These are phyloP conservation scores for Aspergillus nanangensis DNA, from an alignment of 495 filamentous ascomycete species.

Conservation along the genomic window DNA sequence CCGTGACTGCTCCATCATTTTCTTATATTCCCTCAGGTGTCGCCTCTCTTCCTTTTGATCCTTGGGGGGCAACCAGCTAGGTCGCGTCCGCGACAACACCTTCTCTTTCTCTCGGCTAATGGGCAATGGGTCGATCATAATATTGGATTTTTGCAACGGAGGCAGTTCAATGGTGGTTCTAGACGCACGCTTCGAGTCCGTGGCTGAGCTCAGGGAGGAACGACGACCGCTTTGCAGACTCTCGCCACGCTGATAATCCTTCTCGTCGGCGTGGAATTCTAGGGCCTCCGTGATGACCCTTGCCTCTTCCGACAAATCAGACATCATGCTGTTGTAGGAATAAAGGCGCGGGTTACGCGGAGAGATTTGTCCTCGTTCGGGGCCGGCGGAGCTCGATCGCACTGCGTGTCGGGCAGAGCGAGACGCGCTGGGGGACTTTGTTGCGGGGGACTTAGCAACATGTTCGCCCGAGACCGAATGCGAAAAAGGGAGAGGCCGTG, in stretches of 20 bases:
- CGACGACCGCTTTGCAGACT: slow-evolving; percentile 46
- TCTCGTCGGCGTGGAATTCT: slow-evolving; percentile 74
- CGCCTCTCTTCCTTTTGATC: slow-evolving; percentile 86
- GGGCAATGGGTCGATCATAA: slow-evolving; percentile 94
- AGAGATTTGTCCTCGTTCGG: slow-evolving; percentile 41
- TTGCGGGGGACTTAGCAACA: slow-evolving; percentile 6
- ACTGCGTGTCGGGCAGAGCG: slow-evolving; percentile 23
- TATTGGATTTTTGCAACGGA: slow-evolving; percentile 77
- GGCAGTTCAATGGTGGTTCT: slow-evolving; percentile 64
- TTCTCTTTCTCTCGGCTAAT: slow-evolving; percentile 96
- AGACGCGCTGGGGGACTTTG: slow-evolving; percentile 28
- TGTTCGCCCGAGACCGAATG: slow-evolving; percentile 31
- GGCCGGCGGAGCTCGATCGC: slow-evolving; percentile 42
- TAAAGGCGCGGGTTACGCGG: slow-evolving; percentile 61
- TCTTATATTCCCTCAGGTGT: slow-evolving; percentile 87
- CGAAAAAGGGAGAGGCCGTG: slow-evolving; percentile 36
- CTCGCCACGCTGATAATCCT: slow-evolving; percentile 47
- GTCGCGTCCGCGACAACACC: slow-evolving; percentile 82
- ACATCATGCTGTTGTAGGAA: slow-evolving; percentile 79
- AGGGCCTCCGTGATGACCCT: slow-evolving; percentile 84
- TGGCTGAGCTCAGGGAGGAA: slow-evolving; percentile 37
- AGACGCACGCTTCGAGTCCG: slow-evolving; percentile 51
- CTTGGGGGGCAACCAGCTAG: slow-evolving; percentile 94
- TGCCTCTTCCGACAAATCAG: slow-evolving; percentile 79
- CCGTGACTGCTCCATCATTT: slow-evolving; percentile 80